Evolutionary conservation across 306 rosid genomes (phyloP).

Genomic region (Medicago truncatula): MtrunA17r5.0-ANR NC_053045.1:30716501-30717000

Average conservation of each 20-base stretch:
- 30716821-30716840: slow-evolving; percentile 11
- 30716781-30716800: slow-evolving; percentile 85
- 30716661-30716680: slow-evolving; percentile 10
- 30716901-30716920: not conserved
- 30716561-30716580: not conserved
- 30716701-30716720: slow-evolving; percentile 58
- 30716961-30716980: slow-evolving; percentile 63
- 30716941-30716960: slow-evolving; percentile 71
- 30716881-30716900: not conserved
- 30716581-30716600: not conserved
- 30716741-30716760: slow-evolving; percentile 63
- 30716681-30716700: slow-evolving; percentile 34
- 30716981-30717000: slow-evolving; percentile 72
- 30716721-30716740: slow-evolving; percentile 65
- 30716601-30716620: slow-evolving; percentile 6
- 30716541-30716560: not conserved
- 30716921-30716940: slow-evolving; percentile 35
- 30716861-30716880: not conserved
- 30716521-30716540: not conserved
- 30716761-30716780: slow-evolving; percentile 63
- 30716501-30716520: not conserved
- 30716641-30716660: not conserved
- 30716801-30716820: slow-evolving; percentile 50
- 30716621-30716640: slow-evolving; percentile 7
- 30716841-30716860: not conserved